A percentile compares a stretch with the other conserved stretches of the same genome.
Evolutionary conservation across 495 filamentous ascomycete species (phyloP).

Genomic region (Cercophora scortea): DNA sequence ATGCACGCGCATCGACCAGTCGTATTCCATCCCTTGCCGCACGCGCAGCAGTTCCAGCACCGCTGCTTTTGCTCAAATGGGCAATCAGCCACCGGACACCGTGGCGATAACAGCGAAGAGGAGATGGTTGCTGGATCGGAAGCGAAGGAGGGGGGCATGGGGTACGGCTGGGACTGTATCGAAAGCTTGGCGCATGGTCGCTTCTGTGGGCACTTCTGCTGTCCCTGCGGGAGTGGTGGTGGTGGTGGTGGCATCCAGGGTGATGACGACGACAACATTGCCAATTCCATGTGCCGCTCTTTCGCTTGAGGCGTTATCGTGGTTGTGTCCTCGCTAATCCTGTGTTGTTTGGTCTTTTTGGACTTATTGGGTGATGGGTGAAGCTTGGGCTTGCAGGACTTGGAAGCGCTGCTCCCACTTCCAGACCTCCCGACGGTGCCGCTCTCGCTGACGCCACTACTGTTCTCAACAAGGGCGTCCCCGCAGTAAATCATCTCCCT

Average conservation of each 20-base stretch:
- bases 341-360: neutral
- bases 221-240: neutral
- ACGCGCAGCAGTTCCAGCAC: slow-evolving; percentile 36
- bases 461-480: neutral
- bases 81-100: slow-evolving; percentile 26
- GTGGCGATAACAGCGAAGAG: slow-evolving; percentile 20
- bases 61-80: slow-evolving; percentile 30
- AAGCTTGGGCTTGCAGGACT: neutral
- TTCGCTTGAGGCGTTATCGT: neutral
- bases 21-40: slow-evolving; percentile 31
- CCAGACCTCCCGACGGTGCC: neutral
- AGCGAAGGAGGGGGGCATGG: slow-evolving; percentile 25
- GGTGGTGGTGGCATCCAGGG: neutral
- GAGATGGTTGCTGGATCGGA: slow-evolving; percentile 12
- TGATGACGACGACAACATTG: neutral
- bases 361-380: neutral
- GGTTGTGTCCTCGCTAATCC: neutral
- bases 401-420: neutral
- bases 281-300: no score
- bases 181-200: slow-evolving; percentile 24
- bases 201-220: neutral
- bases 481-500: slow-evolving; percentile 27
- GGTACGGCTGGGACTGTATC: slow-evolving; percentile 27
- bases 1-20: slow-evolving; percentile 31
- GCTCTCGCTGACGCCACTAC: neutral